Evolutionary conservation across 129 eudicot species (phyloP).

Genomic region (Sambucus nigra): DNA sequence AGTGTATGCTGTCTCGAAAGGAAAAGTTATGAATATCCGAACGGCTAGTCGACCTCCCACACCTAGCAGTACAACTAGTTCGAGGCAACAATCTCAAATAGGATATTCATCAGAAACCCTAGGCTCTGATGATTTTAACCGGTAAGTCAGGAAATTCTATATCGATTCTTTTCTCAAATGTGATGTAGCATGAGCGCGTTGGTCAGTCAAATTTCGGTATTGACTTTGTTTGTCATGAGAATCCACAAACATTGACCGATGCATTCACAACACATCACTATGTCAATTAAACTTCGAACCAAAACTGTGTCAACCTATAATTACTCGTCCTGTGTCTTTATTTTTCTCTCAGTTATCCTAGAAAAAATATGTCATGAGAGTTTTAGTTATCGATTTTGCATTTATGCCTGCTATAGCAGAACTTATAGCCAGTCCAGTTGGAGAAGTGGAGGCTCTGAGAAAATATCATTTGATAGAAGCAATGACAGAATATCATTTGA

Average conservation of each 20-base stretch:
- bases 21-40: constrained; percentile 19
- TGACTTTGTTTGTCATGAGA: too few relatives aligned
- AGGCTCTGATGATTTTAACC: not conserved
- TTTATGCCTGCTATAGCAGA: constrained; percentile 4
- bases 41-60: constrained; percentile 19
- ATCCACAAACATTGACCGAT: too few relatives aligned
- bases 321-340: too few relatives aligned
- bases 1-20: constrained; percentile 39
- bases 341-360: not conserved
- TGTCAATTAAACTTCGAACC: too few relatives aligned
- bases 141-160: constrained; percentile 19
- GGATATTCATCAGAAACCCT: constrained; percentile 14
- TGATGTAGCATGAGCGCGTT: too few relatives aligned
- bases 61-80: constrained; percentile 2
- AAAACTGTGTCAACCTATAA: too few relatives aligned
- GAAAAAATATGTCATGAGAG: too few relatives aligned
- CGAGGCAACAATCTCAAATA: constrained; percentile 2
- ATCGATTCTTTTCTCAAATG: not conserved
- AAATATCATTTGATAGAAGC: constrained; percentile 19
- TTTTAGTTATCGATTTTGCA: not conserved
- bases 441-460: constrained; percentile 25
- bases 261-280: too few relatives aligned
- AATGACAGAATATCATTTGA: constrained; percentile 1
- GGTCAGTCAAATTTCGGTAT: too few relatives aligned
- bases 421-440: constrained; percentile 29